Evolutionary conservation across 768 basidiomycete species (phyloP).

Genomic region (Mycena galericulata): DNA sequence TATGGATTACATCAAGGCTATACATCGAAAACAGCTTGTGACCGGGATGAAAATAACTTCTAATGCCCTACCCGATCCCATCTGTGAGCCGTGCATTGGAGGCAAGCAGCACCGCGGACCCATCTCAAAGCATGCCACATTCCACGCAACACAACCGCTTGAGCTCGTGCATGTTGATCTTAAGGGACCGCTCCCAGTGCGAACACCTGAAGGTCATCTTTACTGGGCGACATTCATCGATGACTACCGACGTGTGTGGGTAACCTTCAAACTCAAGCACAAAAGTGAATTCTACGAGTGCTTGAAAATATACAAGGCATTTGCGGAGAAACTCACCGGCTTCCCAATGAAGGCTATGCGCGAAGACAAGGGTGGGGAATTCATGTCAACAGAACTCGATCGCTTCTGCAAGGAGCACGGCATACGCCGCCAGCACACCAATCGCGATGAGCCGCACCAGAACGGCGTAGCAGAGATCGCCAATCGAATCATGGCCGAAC

Average conservation of each 20-base stretch:
- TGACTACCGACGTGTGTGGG: constrained; percentile 30
- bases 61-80: constrained; percentile 34
- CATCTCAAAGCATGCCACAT: constrained; percentile 4
- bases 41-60: constrained; percentile 29
- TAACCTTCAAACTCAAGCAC: constrained; percentile 35
- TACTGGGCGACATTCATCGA: constrained; percentile 50
- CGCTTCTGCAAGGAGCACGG: constrained; percentile 39
- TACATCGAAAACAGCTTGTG: constrained; percentile 15
- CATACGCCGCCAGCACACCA: constrained; percentile 39
- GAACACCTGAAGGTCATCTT: constrained; percentile 34
- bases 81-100: constrained; percentile 38
- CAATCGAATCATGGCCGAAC: constrained; percentile 52
- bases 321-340: constrained; percentile 45
- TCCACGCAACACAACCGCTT: constrained; percentile 23
- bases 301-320: constrained; percentile 49
- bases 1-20: background rate
- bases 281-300: constrained; percentile 42
- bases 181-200: constrained; percentile 40
- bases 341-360: constrained; percentile 39
- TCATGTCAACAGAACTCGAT: constrained; percentile 39
- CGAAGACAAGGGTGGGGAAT: constrained; percentile 52
- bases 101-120: constrained; percentile 37
- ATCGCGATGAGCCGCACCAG: constrained; percentile 48
- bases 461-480: constrained; percentile 56
- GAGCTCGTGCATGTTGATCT: constrained; percentile 46